A percentile compares a stretch with the other conserved stretches of the same genome.
Evolutionary conservation across 2,329 filamentous ascomycete species (phyloP).

Genomic region (Neofusicoccum parvum): DNA sequence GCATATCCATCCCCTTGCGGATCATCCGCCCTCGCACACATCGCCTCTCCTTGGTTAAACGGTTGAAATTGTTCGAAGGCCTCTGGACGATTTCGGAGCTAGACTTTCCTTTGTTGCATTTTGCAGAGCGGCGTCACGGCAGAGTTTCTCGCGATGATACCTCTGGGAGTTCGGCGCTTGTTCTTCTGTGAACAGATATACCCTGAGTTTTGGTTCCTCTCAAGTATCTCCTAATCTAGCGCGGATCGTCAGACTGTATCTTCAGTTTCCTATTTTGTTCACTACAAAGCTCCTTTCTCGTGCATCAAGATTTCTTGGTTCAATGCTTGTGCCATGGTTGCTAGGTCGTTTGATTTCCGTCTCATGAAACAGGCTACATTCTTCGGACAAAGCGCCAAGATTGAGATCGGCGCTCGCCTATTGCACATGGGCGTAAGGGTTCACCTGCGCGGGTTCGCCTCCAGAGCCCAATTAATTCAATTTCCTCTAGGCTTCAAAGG

Average conservation of each 20-base stretch:
- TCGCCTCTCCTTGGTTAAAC: background rate
- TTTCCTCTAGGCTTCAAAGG: background rate
- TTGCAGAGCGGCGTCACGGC: background rate
- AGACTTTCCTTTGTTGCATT: conserved; percentile 14
- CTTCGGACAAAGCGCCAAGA: conserved; percentile 7
- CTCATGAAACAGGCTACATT: conserved; percentile 1
- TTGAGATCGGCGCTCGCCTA: conserved; percentile 11
- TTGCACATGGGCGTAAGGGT: conserved; percentile 17
- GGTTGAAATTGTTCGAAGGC: background rate
- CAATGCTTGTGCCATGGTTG: background rate
- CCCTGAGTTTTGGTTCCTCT: background rate
- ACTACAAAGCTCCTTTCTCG: background rate
- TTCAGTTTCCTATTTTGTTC: background rate
- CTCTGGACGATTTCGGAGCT: conserved; percentile 1
- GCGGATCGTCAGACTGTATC: background rate
- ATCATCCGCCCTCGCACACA: background rate
- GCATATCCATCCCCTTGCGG: conserved; percentile 1
- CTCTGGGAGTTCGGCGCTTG: background rate
- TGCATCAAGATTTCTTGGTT: background rate
- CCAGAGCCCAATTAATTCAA: background rate
- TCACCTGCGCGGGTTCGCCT: background rate
- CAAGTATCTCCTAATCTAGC: background rate
- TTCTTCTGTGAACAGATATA: conserved; percentile 6
- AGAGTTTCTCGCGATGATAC: background rate
- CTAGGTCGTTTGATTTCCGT: background rate